These are phyloP conservation scores for Gastrodia elata DNA, from an alignment of 106 monocot species.

Conservation along the genomic window DNA sequence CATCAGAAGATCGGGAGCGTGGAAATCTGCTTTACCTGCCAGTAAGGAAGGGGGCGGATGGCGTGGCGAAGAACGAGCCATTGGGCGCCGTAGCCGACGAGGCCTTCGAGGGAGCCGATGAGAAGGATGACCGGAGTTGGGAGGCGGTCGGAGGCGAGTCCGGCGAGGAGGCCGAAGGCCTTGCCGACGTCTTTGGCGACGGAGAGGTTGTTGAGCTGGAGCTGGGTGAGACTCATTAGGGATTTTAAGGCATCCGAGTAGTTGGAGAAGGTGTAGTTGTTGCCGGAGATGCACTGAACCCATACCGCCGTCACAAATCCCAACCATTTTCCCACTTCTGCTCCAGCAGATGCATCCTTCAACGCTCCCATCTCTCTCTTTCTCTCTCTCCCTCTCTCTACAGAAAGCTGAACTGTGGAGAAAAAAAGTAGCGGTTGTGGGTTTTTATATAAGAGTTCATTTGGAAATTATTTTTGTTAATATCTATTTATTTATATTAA, in stretches of 20 bases:
- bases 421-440: not conserved
- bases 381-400: slow-evolving; percentile 6
- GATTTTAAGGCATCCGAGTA: slow-evolving; percentile 70
- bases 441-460: not conserved
- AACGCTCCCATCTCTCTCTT: slow-evolving; percentile 6
- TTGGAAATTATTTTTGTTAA: too few relatives aligned
- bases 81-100: slow-evolving; percentile 72
- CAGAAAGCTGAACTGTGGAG: not conserved
- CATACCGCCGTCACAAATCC: slow-evolving; percentile 85
- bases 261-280: slow-evolving; percentile 95
- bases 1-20: not conserved
- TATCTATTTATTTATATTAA: too few relatives aligned
- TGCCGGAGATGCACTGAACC: slow-evolving; percentile 89
- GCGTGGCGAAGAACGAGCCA: slow-evolving; percentile 69
- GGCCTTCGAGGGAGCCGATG: slow-evolving; percentile 73
- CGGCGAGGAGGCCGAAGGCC: slow-evolving; percentile 81
- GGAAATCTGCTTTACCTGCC: slow-evolving; percentile 31
- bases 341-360: slow-evolving; percentile 6
- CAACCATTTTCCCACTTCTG: slow-evolving; percentile 51
- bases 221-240: slow-evolving; percentile 69
- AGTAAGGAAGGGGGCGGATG: slow-evolving; percentile 65
- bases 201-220: slow-evolving; percentile 72
- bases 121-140: slow-evolving; percentile 53
- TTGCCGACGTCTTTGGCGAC: slow-evolving; percentile 90
- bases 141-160: slow-evolving; percentile 72